Conservation (phyloP, 441 rosid species). For the Caryocar brasiliense region DNA sequence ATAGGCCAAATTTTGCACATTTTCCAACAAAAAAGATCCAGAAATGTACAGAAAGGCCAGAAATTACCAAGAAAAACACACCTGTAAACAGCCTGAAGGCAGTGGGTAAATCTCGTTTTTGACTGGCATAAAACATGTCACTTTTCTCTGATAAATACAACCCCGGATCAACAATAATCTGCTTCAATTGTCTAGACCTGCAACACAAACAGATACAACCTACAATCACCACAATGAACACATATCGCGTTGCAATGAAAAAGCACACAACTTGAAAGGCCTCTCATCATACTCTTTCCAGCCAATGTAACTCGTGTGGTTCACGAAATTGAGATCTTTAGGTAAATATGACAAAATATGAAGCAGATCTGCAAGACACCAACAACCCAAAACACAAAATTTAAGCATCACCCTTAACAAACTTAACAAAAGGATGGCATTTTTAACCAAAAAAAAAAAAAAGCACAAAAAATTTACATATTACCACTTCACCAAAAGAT, state of each 20-base stretch:
- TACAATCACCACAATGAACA: not conserved
- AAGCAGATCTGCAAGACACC: conserved; percentile 58
- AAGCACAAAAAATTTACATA: conserved; percentile 15
- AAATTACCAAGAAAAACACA: conserved; percentile 5
- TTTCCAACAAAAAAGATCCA: not conserved
- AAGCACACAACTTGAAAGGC: not conserved
- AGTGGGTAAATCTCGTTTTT: conserved; percentile 70
- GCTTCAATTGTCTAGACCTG: conserved; percentile 76
- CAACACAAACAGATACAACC: conserved; percentile 6
- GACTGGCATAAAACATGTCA: conserved; percentile 67
- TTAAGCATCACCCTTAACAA: not conserved
- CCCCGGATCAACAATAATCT: conserved; percentile 89
- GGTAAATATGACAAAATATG: conserved; percentile 71
- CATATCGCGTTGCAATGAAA: not conserved
- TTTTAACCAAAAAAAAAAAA: not conserved
- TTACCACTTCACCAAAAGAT: too few species aligned
- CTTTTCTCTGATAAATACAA: conserved; percentile 66
- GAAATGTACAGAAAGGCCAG: not conserved
- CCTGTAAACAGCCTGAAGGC: conserved; percentile 79
- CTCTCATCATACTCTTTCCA: conserved; percentile 69
- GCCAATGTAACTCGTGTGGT: conserved; percentile 69
- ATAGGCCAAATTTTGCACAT: too few species aligned
- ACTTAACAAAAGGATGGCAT: not conserved
- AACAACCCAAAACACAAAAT: not conserved
- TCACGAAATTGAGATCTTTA: conserved; percentile 61